These are phyloP conservation scores for Pistacia vera DNA, from an alignment of 345 rosid species.

Conservation along the genomic window DNA sequence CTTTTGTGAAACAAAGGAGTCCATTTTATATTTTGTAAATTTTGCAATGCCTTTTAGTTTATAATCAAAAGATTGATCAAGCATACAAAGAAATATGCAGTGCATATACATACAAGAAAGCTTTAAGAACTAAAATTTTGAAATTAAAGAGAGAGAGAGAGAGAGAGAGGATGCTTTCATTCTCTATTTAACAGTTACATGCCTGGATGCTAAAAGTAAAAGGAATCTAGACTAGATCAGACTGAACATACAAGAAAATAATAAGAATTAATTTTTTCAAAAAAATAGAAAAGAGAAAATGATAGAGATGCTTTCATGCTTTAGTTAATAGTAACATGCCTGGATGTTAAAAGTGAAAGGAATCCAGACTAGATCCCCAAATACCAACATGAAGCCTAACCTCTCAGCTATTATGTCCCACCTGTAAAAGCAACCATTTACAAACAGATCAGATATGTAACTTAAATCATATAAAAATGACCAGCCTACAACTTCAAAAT, in stretches of 20 bases:
- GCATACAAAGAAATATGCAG: neutral
- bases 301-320: neutral
- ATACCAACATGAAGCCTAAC: conserved; percentile 92
- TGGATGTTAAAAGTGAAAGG: conserved; percentile 97
- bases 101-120: neutral
- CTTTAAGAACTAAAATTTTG: neutral
- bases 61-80: neutral
- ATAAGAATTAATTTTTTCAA: no score
- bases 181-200: neutral
- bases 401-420: conserved; percentile 99
- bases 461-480: neutral
- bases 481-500: neutral
- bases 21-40: no score
- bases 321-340: conserved; percentile 46
- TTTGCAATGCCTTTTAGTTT: neutral
- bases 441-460: neutral
- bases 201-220: conserved; percentile 96
- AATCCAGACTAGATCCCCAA: conserved; percentile 94
- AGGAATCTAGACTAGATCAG: conserved; percentile 90
- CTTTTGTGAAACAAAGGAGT: neutral
- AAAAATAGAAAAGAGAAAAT: no score
- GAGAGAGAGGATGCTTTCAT: no score
- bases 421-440: conserved; percentile 35
- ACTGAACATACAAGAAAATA: no score
- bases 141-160: no score